phyloP scores from a whole-genome alignment of 129 eudicot genomes.

The Centaurea solstitialis region DNA sequence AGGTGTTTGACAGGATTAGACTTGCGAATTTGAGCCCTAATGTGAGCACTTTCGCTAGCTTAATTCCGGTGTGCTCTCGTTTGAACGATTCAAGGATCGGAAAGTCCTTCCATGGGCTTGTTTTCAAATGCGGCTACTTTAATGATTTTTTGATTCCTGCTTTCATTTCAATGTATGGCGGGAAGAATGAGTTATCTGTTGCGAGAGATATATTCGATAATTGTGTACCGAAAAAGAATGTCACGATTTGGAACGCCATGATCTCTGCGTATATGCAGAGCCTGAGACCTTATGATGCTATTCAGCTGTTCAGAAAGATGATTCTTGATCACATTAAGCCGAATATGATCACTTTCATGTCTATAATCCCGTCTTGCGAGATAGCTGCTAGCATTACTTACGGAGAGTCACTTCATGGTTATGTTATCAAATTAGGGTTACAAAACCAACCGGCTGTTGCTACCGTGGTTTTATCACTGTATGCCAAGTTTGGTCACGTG shows the following conservation, averaged over 20 bases:
- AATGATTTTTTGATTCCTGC: slow-evolving; percentile 51
- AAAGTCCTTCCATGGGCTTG: slow-evolving; percentile 38
- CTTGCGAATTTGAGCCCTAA: slow-evolving; percentile 44
- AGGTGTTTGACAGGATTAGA: slow-evolving; percentile 27
- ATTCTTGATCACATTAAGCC: slow-evolving; percentile 36
- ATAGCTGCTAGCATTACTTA: slow-evolving; percentile 16
- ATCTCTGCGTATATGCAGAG: slow-evolving; percentile 42
- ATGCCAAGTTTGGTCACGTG: slow-evolving; percentile 42
- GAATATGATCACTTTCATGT: slow-evolving; percentile 43
- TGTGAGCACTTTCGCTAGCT: slow-evolving; percentile 59
- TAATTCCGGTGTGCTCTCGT: slow-evolving; percentile 53
- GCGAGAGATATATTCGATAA: slow-evolving; percentile 43
- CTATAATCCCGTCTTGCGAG: slow-evolving; percentile 45
- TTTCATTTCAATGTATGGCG: slow-evolving; percentile 50
- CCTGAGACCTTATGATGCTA: slow-evolving; percentile 34
- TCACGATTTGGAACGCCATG: slow-evolving; percentile 53
- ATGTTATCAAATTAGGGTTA: slow-evolving; percentile 39
- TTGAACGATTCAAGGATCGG: slow-evolving; percentile 23
- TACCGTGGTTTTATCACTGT: slow-evolving; percentile 49
- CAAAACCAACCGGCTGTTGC: slow-evolving; percentile 38
- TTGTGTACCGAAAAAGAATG: slow-evolving; percentile 25
- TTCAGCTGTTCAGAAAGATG: slow-evolving; percentile 36
- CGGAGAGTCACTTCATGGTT: slow-evolving; percentile 50
- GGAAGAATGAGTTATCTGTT: slow-evolving; percentile 34
- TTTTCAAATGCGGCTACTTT: slow-evolving; percentile 40